Base-by-base conservation (phyloP, 768 basidiomycete species). In the Sutorius australiensis region DNA sequence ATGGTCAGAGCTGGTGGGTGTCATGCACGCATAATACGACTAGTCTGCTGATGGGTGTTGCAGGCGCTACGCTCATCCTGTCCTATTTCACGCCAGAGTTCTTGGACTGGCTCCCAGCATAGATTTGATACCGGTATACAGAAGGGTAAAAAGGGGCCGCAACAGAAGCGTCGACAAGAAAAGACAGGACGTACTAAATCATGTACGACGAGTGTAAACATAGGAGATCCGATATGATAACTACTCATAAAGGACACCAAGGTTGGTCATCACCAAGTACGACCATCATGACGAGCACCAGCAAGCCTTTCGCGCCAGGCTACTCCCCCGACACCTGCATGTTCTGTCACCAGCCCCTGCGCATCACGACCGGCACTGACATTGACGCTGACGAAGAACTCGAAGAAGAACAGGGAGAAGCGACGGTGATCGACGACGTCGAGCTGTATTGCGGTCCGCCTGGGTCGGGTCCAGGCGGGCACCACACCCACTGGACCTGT, bases 21-120 rank as follows among this genome's bases (percentile, higher is more conserved):
- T 54, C 36, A 9, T 37, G 21, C 34, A 13, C 6, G n/a, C 10
- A 3, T 7, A 16, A 32, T 0, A 13, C 39, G 14, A 27, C 21
- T 27, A 36, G 43, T 49, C 48, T 42, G 12, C 44, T 58, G 45
- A 63, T 34, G n/a, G n/a, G 55, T 36, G 41, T 19, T n/a, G 4
- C 64, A 92, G 92, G 92, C 6, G 91, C 90, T 39, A 92, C 91
- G 1, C 72, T 99, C 55, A 90, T 99, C 58, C 68, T 98, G 56
- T 87, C 86, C 5, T 99, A 99, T 75, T 99, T 99, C 63, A 98
- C 97, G 1, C 97, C 97, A 6, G 85, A 97, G 32, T 94, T 98
- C 72, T 77, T 99, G 57, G 89, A 97, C 48, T 93, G 91, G 91
- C 61, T 93, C 56, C 73, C 79, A 9, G 62, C 48, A 16, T 68